Base-by-base conservation (phyloP, 2,329 filamentous ascomycete genomes). In the Byssothecium circinans region DNA sequence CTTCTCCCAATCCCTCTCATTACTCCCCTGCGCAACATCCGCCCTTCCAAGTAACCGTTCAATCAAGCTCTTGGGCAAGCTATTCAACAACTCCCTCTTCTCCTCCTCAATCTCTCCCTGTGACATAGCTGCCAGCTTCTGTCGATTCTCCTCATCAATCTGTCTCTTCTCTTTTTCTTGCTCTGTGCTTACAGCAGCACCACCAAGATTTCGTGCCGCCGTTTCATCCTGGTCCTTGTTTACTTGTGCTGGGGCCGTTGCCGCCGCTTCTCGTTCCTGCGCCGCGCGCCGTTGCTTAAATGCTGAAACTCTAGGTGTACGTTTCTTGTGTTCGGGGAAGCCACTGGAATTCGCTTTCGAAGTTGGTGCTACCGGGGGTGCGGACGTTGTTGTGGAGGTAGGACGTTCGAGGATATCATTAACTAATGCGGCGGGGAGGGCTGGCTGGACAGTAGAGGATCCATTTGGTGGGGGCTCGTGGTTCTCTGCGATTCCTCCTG, bases 271-370 rank as follows among this genome's bases (percentile, higher is more conserved):
- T 37, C 61, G 56, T 17, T 61, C 54, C 38, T 69, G 67, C 12
- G 65, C 62, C 8, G 65, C 67, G 51, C 81, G 78, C 63, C 84
- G 82, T 62, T 89, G 85, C 68, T 90, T 95, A 75, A 96, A 96
- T 1, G 87, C 81, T 1, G 91, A 96, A 7, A 82, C 73, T 47
- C 81, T 81, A 46, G 58, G 58, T 11, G 78, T 79, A 56, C 91
- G 84, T 68, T 88, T 90, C 70, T 88, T 94, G 69, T 91, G 91
- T 49, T 85, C 83, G n/a, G 94, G 94, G 59, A 97, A 97, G 1
- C 94, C 94, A 11, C 82, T 84, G 4, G 77, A 53, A 43, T 62
- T 71, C 17, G 77, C 74, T 42, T 81, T 82, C 33, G 82, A 74
- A 38, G 79, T 78, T 12, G 86, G 85, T 8, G 84, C 81, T 32